Base-by-base conservation (phyloP, 805 yeast species). In the Metschnikowia vanudenii region DNA sequence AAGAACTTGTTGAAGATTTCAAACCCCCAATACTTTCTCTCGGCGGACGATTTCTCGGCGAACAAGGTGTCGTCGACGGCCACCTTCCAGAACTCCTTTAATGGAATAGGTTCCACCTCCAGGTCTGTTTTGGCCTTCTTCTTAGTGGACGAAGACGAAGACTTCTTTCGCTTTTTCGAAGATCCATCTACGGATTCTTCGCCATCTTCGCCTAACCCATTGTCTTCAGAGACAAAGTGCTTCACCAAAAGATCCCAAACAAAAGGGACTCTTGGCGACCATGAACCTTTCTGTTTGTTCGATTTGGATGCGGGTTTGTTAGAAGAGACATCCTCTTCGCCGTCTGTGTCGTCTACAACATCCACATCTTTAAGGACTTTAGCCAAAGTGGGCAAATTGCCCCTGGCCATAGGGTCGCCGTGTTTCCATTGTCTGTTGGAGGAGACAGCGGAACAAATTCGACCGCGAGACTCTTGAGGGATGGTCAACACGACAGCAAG, bases 21-120 rank as follows among this genome's bases (percentile, higher is more conserved):
- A 56, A 91, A 81, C 0, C 97, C 98, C 78, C 88, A 79, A 63
- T 76, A 87, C 62, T 91, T 92, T 47, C 96, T 74, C 63, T 91
- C 97, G 28, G 84, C 79, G 1, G 97, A 89, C 0, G 96, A 75
- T 53, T 83, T 80, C 31, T 80, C 81, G 4, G 87, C 73, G 55
- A 92, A 91, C 49, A 87, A 79, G 3, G 85, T 77, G 56, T 89
- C 94, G 60, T 92, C 97, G 13, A 92, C 78, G 5, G 81, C 82
- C 3, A 75, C 70, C 55, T 81, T 79, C 96, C 96, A 90, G 62
- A 92, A 90, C 44, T 87, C 94, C 37, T 62, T 59, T 39, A 72
- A 54, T 0, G 61, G 39, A 4, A 71, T 54, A 12, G 8, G 70
- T 62, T 50, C 50, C 34, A 80, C 59, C 2, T 71, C 62, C 37